A percentile compares a stretch with the other conserved stretches of the same genome.
Conservation (phyloP, 2,329 filamentous ascomycete species). For the Calonectria multiphialidica region DNA sequence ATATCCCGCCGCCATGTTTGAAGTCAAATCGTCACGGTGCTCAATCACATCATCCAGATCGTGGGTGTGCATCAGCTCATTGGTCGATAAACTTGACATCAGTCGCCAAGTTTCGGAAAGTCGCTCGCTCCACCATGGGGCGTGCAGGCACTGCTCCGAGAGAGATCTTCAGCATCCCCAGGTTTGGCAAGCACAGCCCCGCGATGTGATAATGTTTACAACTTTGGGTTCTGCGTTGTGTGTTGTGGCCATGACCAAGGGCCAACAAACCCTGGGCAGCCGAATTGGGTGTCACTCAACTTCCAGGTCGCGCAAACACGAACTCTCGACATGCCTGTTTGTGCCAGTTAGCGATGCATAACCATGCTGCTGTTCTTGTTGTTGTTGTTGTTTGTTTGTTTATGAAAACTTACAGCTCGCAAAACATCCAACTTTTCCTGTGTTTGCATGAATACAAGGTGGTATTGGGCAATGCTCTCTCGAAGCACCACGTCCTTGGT, state of each 20-base stretch:
- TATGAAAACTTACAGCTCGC: slow-evolving; percentile 64
- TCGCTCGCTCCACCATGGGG: slow-evolving; percentile 32
- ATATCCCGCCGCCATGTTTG: slow-evolving; percentile 42
- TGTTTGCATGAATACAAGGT: slow-evolving; percentile 86
- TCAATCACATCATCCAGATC: slow-evolving; percentile 43
- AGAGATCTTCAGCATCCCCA: slow-evolving; percentile 33
- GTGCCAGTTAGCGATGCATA: slow-evolving; percentile 31
- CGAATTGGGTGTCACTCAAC: slow-evolving; percentile 19
- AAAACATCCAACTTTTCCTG: slow-evolving; percentile 79
- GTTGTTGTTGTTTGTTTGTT: background rate
- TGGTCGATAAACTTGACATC: slow-evolving; percentile 37
- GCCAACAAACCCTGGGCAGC: slow-evolving; percentile 39
- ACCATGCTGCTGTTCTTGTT: slow-evolving; percentile 3
- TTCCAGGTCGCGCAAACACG: slow-evolving; percentile 39
- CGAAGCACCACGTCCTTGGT: slow-evolving; percentile 81
- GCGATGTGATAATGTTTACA: slow-evolving; percentile 14
- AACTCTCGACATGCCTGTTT: slow-evolving; percentile 55
- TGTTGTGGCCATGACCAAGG: slow-evolving; percentile 42
- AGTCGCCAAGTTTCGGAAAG: slow-evolving; percentile 28
- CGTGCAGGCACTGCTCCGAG: slow-evolving; percentile 30
- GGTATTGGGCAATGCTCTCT: slow-evolving; percentile 89
- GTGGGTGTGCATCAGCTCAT: slow-evolving; percentile 39
- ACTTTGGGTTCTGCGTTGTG: slow-evolving; percentile 23
- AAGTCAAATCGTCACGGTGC: slow-evolving; percentile 36
- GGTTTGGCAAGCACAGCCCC: slow-evolving; percentile 30